Percentiles rank a stretch among this genome's conserved stretches.
These are phyloP conservation scores for Tolypocladium tropicale DNA, from an alignment of 2,329 filamentous ascomycete genomes.

Conservation along the genomic window DNA sequence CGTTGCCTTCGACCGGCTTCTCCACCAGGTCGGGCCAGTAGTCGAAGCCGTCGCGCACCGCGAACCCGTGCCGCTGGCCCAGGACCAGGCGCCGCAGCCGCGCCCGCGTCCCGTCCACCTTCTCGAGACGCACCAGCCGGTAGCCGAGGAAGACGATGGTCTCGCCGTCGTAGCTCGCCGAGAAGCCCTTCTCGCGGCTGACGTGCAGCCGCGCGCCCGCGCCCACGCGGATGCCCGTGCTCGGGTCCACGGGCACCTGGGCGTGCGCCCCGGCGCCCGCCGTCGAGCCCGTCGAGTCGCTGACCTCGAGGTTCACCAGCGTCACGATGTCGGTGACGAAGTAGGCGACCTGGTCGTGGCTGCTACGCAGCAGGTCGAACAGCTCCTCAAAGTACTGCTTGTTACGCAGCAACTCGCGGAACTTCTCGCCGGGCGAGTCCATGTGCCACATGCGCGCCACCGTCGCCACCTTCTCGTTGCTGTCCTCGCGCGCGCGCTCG, in stretches of 20 bases:
- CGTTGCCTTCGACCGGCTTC: slow-evolving; percentile 12
- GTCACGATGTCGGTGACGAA: slow-evolving; percentile 18
- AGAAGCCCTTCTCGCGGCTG: slow-evolving; percentile 11
- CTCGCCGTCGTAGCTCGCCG: slow-evolving; percentile 15
- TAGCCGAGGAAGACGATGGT: slow-evolving; percentile 18
- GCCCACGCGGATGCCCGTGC: slow-evolving; percentile 9
- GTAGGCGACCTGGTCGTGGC: slow-evolving; percentile 14
- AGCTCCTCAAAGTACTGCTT: slow-evolving; percentile 16
- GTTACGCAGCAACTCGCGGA: slow-evolving; percentile 15
- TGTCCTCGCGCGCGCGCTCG: slow-evolving; percentile 11
- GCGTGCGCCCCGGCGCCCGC: slow-evolving; percentile 7
- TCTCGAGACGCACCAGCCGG: slow-evolving; percentile 15
- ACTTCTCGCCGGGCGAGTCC: slow-evolving; percentile 18
- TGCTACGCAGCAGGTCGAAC: slow-evolving; percentile 13
- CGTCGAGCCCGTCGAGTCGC: slow-evolving; percentile 4
- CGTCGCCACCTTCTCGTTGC: slow-evolving; percentile 11
- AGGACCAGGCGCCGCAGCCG: slow-evolving; percentile 27
- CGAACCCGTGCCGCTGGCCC: slow-evolving; percentile 28
- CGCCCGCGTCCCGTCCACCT: slow-evolving; percentile 14
- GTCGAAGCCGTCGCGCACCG: slow-evolving; percentile 14
- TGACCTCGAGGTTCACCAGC: slow-evolving; percentile 13
- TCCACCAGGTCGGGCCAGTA: slow-evolving; percentile 16
- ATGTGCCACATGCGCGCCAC: slow-evolving; percentile 19
- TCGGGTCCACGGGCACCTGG: slow-evolving; percentile 10
- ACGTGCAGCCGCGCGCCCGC: slow-evolving; percentile 8